Conservation (phyloP, 768 basidiomycete genomes). For the Suillus occidentalis region DNA sequence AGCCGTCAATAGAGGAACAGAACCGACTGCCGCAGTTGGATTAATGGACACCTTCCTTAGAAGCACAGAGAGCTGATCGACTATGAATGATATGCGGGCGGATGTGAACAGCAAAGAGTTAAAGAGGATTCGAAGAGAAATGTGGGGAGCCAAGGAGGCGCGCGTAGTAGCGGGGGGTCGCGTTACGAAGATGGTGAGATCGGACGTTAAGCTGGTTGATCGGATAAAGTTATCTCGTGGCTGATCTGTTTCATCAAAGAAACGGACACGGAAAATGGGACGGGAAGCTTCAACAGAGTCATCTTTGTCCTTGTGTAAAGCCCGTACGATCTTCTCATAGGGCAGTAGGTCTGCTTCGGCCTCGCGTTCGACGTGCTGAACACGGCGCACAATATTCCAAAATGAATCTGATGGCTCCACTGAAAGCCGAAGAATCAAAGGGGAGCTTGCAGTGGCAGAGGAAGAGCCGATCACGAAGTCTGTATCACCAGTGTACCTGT, state of each 20-base stretch:
- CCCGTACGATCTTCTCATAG: constrained; percentile 72
- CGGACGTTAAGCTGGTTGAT: constrained; percentile 83
- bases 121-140: constrained; percentile 85
- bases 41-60: constrained; percentile 69
- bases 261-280: constrained; percentile 91
- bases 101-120: constrained; percentile 93
- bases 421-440: constrained; percentile 80
- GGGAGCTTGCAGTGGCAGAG: constrained; percentile 69
- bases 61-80: constrained; percentile 83
- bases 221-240: constrained; percentile 73
- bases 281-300: constrained; percentile 48
- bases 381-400: constrained; percentile 83
- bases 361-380: constrained; percentile 81
- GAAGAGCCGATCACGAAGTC: constrained; percentile 92
- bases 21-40: constrained; percentile 70
- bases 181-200: constrained; percentile 88
- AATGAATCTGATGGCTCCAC: constrained; percentile 86
- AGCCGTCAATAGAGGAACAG: constrained; percentile 76
- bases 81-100: constrained; percentile 69
- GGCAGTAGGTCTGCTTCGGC: constrained; percentile 81
- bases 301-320: constrained; percentile 65
- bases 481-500: constrained; percentile 94
- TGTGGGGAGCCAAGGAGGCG: constrained; percentile 66
- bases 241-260: constrained; percentile 89
- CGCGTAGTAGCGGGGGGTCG: constrained; percentile 67